Evolutionary conservation across 345 rosid species (phyloP), one percentile per base, ranked within the genome.

Genomic region (Boechera divaricarpa): DNA sequence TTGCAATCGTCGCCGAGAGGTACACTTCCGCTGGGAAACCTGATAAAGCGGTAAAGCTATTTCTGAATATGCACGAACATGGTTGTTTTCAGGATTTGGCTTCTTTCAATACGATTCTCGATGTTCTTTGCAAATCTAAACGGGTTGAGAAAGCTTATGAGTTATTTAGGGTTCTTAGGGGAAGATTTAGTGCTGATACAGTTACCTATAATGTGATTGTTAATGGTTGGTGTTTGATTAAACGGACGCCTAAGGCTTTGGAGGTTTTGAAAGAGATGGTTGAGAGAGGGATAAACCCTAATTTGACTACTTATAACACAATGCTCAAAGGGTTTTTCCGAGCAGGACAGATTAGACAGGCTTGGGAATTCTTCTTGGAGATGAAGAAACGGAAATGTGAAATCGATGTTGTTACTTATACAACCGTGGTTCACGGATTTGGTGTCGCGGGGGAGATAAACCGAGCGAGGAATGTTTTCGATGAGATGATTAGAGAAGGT

Each of bases 151-250:
- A 89, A 82, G 97, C 98, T 58, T 83, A 79, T 57, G 70, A 87
- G 63, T 59, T 94, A 81, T 87, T 94, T 70, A 90, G 76, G 75
- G 86, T 65, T 72, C 84, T 92, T 11, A 67, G 84, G 38, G 88
- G 91, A 29, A 87, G 85, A 77, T 94, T 92, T 70, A 69, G 75
- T 79, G 93, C 86, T 69, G 98, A 94, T 75, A 74, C 83, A 33
- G 83, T 94, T 49, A 92, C 85, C 35, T 94, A 94, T 80, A 92
- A 90, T 42, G 85, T 87, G 67, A 83, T 94, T 79, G 92, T 87
- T 1, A 87, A 90, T 79, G 97, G 98, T 13, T 90, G 97, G 97
- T 92, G 98, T 74, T 88, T 92, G 88, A 76, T 89, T 69, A 94
- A 92, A 83, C 82, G 93, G 52, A 87, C 92, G 0, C 87, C 88